phyloP scores from a whole-genome alignment of 495 filamentous ascomycete species.

The Penicillium canariense region DNA sequence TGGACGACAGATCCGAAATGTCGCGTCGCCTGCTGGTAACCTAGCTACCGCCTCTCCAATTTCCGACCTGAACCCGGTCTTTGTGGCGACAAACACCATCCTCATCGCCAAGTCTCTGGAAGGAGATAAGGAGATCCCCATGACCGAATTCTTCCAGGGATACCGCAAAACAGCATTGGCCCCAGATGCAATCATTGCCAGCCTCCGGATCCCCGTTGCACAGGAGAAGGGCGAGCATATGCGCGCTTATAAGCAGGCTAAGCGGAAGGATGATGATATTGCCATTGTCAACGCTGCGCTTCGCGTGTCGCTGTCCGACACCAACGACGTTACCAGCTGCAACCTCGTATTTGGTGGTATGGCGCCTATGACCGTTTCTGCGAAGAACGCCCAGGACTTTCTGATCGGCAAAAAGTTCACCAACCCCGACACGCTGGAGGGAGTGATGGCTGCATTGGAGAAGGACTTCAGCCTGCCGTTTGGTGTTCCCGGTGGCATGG shows the following conservation, averaged over 20 bases:
- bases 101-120: constrained; percentile 72
- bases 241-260: constrained; percentile 89
- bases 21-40: constrained; percentile 94
- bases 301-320: constrained; percentile 63
- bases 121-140: constrained; percentile 76
- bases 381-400: constrained; percentile 68
- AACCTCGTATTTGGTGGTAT: constrained; percentile 88
- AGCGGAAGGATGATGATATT: constrained; percentile 95
- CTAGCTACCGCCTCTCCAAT: constrained; percentile 94
- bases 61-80: constrained; percentile 92
- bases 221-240: constrained; percentile 48
- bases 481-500: constrained; percentile 92
- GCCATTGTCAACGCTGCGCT: constrained; percentile 89
- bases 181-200: constrained; percentile 77
- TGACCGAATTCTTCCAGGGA: constrained; percentile 89
- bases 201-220: constrained; percentile 78
- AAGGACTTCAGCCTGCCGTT: constrained; percentile 83
- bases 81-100: constrained; percentile 80
- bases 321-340: constrained; percentile 62
- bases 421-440: constrained; percentile 78
- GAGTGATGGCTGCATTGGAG: constrained; percentile 80
- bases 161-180: constrained; percentile 85
- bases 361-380: constrained; percentile 81
- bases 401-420: constrained; percentile 77
- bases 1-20: constrained; percentile 92